Evolutionary conservation across 1,139 yeast genomes (phyloP).

Genomic region (Blastobotrys persicus): DNA sequence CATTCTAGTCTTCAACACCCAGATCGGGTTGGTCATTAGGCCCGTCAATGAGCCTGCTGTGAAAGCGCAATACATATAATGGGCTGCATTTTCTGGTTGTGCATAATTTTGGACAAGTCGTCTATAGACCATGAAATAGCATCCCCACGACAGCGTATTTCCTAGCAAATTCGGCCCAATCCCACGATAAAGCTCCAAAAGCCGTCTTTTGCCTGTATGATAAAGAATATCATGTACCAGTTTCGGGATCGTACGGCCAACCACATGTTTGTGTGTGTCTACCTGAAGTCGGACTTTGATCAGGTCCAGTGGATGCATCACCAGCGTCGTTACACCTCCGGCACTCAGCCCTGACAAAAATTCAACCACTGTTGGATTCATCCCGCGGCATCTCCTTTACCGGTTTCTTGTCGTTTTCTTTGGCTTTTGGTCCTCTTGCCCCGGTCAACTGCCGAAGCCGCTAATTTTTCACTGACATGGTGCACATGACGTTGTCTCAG

Average conservation of each 20-base stretch:
- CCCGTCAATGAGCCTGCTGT: conserved; percentile 76
- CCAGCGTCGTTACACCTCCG: conserved; percentile 73
- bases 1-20: conserved; percentile 89
- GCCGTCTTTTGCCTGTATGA: conserved; percentile 8
- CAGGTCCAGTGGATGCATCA: conserved; percentile 87
- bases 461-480: neutral
- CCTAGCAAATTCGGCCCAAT: conserved; percentile 78
- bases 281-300: conserved; percentile 76
- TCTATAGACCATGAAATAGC: conserved; percentile 75
- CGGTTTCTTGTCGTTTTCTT: neutral
- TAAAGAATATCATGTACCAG: conserved; percentile 16
- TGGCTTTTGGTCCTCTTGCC: neutral
- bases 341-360: conserved; percentile 76
- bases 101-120: conserved; percentile 24
- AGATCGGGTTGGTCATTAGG: conserved; percentile 79
- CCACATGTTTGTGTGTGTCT: conserved; percentile 18
- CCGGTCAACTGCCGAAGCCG: neutral
- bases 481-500: neutral
- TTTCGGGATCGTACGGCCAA: conserved; percentile 10
- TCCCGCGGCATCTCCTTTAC: neutral
- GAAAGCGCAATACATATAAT: conserved; percentile 44
- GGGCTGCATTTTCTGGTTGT: conserved; percentile 6
- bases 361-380: conserved; percentile 39
- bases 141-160: conserved; percentile 83
- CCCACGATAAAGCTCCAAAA: conserved; percentile 60